Evolutionary conservation across 768 basidiomycete species (phyloP), one percentile per base, ranked within the genome.

Genomic region (Grammothele lineata): DNA sequence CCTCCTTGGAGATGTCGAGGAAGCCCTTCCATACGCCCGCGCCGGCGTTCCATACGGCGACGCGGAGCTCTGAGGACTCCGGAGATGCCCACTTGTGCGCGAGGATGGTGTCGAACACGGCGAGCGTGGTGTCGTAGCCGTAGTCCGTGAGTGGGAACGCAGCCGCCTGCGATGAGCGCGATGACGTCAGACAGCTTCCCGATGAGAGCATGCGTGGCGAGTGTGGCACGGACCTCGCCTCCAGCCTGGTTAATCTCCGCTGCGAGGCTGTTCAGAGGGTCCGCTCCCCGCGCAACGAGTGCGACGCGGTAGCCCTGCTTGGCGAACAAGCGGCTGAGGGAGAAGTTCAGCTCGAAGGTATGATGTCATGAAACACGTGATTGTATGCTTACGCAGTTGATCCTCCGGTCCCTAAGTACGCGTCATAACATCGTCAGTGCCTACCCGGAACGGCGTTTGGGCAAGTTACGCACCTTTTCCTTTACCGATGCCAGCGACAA

Each of bases 401-500:
- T 15, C 57, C 68, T 18, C 70, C 70, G 30, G 69, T 71, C 15
- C 69, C 69, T 69, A 17, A 11, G 8, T 3, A 14, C 8, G n/a
- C n/a, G n/a, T n/a, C n/a, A n/a, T n/a, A n/a, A n/a, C n/a, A n/a
- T n/a, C n/a, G n/a, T n/a, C n/a, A n/a, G n/a, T n/a, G n/a, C n/a
- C n/a, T n/a, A n/a, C n/a, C n/a, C n/a, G n/a, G n/a, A n/a, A n/a
- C n/a, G n/a, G n/a, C n/a, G n/a, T n/a, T n/a, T n/a, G n/a, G n/a
- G n/a, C n/a, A 36, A n/a, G 15, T 21, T 22, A 57, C 61, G 25
- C 41, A 66, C 71, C 71, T 15, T 62, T 53, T 14, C 65, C 64
- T 36, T 63, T 67, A 3, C 72, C 71, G n/a, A 71, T 49, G 25
- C 72, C 71, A n/a, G 69, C 68, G 14, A 73, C 64, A 39, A 72